Evolutionary conservation across 805 yeast species (phyloP).

Genomic region (Kluyveromyces lactis): DNA sequence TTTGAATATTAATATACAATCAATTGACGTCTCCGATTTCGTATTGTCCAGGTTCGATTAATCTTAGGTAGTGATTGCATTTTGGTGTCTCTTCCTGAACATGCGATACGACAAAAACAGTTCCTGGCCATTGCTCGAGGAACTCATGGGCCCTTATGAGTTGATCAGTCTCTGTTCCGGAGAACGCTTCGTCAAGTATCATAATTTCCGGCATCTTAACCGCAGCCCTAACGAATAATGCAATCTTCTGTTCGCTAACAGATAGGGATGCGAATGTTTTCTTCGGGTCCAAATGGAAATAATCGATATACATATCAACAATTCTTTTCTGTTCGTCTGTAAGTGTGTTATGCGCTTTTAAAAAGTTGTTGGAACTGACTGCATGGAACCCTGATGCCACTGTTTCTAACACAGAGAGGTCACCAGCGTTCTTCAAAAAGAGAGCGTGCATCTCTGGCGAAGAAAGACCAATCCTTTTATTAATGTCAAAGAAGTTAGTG

Average conservation of each 20-base stretch:
- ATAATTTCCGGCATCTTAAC: conserved; percentile 70
- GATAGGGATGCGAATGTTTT: conserved; percentile 44
- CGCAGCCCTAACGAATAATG: conserved; percentile 67
- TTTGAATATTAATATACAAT: too few relatives aligned
- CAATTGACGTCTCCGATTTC: conserved; percentile 18
- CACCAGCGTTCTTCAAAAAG: conserved; percentile 44
- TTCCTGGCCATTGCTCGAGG: conserved; percentile 49
- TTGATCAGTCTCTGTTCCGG: conserved; percentile 71
- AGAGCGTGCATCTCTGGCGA: conserved; percentile 90
- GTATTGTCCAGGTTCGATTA: conserved; percentile 31
- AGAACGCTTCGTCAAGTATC: conserved; percentile 86
- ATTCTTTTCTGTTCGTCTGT: conserved; percentile 28
- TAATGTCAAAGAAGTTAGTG: conserved; percentile 69
- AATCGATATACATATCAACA: conserved; percentile 35
- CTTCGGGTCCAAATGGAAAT: conserved; percentile 34
- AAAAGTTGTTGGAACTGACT: conserved; percentile 44
- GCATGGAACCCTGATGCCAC: conserved; percentile 66
- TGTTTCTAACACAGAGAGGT: conserved; percentile 44
- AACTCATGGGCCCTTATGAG: conserved; percentile 47
- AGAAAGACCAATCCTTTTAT: conserved; percentile 71
- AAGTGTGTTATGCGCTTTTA: conserved; percentile 37
- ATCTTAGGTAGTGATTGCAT: conserved; percentile 42
- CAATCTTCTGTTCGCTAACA: conserved; percentile 70
- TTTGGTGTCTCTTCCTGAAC: conserved; percentile 65
- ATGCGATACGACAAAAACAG: conserved; percentile 78